These are phyloP conservation scores for Aspergillus ruber DNA, from an alignment of 2,329 filamentous ascomycete species.

Conservation along the genomic window DNA sequence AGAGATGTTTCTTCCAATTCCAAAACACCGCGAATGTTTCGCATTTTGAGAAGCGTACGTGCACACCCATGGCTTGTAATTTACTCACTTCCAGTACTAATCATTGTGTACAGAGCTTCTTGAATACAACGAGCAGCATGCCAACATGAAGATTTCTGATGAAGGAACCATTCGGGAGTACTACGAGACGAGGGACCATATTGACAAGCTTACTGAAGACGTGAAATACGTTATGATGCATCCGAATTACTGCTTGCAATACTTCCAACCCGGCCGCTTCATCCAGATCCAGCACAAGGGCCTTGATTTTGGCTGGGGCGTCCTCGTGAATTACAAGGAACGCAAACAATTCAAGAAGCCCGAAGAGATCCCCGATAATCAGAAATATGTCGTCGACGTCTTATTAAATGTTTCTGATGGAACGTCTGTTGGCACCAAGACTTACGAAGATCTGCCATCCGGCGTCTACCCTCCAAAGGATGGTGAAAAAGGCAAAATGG, in stretches of 20 bases:
- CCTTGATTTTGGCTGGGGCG: slow-evolving; percentile 89
- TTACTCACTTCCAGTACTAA: too few species aligned
- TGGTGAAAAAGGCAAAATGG: slow-evolving; percentile 64
- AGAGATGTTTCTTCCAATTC: slow-evolving; percentile 96
- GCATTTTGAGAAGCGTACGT: slow-evolving; percentile 62
- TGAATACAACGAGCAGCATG: slow-evolving; percentile 67
- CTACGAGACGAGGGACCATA: slow-evolving; percentile 78
- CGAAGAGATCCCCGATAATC: slow-evolving; percentile 64
- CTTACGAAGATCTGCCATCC: slow-evolving; percentile 57
- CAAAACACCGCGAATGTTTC: slow-evolving; percentile 89
- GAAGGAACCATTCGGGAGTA: slow-evolving; percentile 90
- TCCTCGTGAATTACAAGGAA: slow-evolving; percentile 66
- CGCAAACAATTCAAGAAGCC: slow-evolving; percentile 60
- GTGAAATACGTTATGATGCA: slow-evolving; percentile 90
- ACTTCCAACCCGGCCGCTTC: slow-evolving; percentile 79
- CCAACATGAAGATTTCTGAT: slow-evolving; percentile 70
- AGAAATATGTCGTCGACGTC: slow-evolving; percentile 77
- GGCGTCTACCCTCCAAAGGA: slow-evolving; percentile 55
- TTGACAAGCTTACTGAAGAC: slow-evolving; percentile 76
- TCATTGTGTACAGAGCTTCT: slow-evolving; percentile 54
- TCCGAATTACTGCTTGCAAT: slow-evolving; percentile 77
- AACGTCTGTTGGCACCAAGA: slow-evolving; percentile 48
- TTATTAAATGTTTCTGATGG: slow-evolving; percentile 58
- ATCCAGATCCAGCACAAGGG: slow-evolving; percentile 76
- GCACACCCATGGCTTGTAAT: too few species aligned